Percentiles rank a stretch among this genome's conserved stretches.
Conservation (phyloP, 495 filamentous ascomycete genomes). For the Hypomontagnella submonticulosa region DNA sequence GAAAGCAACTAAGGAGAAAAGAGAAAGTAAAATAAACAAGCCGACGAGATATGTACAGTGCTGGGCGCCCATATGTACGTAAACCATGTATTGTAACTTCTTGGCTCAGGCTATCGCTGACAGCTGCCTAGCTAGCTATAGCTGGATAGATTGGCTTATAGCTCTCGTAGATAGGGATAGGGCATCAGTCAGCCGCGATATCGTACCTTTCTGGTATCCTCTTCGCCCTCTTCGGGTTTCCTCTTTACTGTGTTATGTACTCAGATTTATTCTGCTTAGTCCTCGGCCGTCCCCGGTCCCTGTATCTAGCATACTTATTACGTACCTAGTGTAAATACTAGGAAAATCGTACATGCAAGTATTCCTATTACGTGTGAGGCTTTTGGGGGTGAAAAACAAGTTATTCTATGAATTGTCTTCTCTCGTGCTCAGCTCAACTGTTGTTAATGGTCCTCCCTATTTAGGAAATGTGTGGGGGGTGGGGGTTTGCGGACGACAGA, state of each 20-base stretch:
- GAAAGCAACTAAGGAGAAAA: constrained; percentile 37
- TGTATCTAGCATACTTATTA: neutral
- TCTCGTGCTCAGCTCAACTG: constrained; percentile 6
- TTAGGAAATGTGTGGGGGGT: constrained; percentile 42
- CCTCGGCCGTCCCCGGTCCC: too few relatives aligned
- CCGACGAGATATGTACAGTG: constrained; percentile 19
- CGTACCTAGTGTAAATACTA: neutral
- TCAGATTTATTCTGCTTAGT: neutral
- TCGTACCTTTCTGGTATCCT: constrained; percentile 4
- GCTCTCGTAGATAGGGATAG: constrained; percentile 18
- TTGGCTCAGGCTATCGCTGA: constrained; percentile 38
- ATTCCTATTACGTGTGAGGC: constrained; percentile 13
- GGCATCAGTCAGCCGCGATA: constrained; percentile 8
- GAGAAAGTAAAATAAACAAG: constrained; percentile 34
- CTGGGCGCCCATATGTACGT: constrained; percentile 23
- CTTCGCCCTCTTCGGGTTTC: neutral
- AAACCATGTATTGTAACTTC: constrained; percentile 40
- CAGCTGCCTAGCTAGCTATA: constrained; percentile 46
- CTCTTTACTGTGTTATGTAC: neutral
- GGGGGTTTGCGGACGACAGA: constrained; percentile 18
- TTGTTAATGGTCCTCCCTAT: constrained; percentile 28
- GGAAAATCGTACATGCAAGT: neutral
- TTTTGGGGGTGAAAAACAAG: constrained; percentile 1
- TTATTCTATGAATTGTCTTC: neutral
- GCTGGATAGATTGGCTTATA: constrained; percentile 39